Base-by-base conservation (phyloP, 345 rosid genomes). In the Nasturtium officinale region DNA sequence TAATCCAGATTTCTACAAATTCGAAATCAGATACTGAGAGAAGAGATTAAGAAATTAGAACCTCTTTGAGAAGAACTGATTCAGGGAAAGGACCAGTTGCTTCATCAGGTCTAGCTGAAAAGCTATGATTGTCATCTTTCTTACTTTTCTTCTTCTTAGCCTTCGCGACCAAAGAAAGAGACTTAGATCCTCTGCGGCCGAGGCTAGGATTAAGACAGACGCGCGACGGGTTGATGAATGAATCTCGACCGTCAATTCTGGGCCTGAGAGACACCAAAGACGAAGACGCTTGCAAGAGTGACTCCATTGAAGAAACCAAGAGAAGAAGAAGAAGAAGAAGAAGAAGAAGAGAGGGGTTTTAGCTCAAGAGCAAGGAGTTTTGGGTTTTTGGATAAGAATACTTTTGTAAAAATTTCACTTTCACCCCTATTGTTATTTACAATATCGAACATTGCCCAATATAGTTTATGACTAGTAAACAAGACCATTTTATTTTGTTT, bases 11-110 rank as follows among this genome's bases (percentile, higher is more conserved):
- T 56, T 26, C 6, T 38, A 53, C 40, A 7, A 40, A 6, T n/a
- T 18, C 11, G 32, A 73, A 65, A 57, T 15, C 21, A 71, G 38
- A 6, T 1, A 51, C 16, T 17, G 43, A 30, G 33, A 47, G n/a
- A 18, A 61, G 12, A 4, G 43, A 18, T 8, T 9, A 23, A 29
- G 47, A 62, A 45, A 71, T 2, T 1, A 1, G 11, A 20, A 88
- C 98, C 90, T 90, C 80, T 82, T 90, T 89, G 68, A 93, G 96
- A 47, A 93, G 82, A 9, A 93, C 83, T 10, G 96, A 87, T 85
- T 93, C 98, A 20, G 98, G 98, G 71, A 89, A 93, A 30, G 83
- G 82, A n/a, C 91, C 90, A 50, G 84, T 80, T 69, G 86, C 78
- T 56, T 89, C 98, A 18, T 85, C 97, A 61, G 86, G 78, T 65